A percentile compares a stretch with the other conserved stretches of the same genome.
Evolutionary conservation across 257 asterid genomes (phyloP).

Genomic region (Solanum clarkiae): DNA sequence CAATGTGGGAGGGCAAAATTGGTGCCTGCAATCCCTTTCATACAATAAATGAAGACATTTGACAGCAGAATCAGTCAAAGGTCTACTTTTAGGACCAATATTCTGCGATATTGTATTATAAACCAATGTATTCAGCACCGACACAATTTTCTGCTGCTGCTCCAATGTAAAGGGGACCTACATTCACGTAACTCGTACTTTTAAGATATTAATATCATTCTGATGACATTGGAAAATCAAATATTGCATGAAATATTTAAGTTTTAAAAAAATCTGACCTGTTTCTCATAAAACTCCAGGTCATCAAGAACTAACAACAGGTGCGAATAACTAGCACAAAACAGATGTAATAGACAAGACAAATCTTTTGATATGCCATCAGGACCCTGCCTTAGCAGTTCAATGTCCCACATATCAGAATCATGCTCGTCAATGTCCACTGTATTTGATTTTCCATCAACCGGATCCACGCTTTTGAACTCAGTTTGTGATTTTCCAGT

Average conservation of each 20-base stretch:
- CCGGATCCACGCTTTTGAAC: conserved; percentile 17
- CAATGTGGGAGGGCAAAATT: conserved; percentile 74
- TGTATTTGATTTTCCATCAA: conserved; percentile 13
- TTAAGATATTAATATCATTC: background rate
- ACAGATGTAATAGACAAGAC: conserved; percentile 69
- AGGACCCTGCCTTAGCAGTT: conserved; percentile 63
- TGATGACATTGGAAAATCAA: background rate
- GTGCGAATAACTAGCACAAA: conserved; percentile 85
- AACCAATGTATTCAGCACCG: conserved; percentile 67
- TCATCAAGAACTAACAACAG: conserved; percentile 88
- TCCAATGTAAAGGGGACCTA: conserved; percentile 84
- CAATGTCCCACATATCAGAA: conserved; percentile 65
- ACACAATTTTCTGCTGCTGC: conserved; percentile 71
- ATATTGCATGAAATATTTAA: background rate
- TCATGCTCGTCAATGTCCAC: conserved; percentile 32
- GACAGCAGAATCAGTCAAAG: conserved; percentile 67
- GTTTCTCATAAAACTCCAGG: conserved; percentile 86
- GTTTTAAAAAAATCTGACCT: conserved; percentile 32
- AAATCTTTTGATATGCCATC: conserved; percentile 62
- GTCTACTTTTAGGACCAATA: conserved; percentile 28
- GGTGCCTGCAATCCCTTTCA: conserved; percentile 92
- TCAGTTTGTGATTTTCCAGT: conserved; percentile 49
- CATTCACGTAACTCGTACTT: background rate
- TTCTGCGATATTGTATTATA: conserved; percentile 57
- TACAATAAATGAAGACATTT: conserved; percentile 85